Conservation (phyloP, 1,284 basidiomycete species). For the Ceratobasidium sp. region DNA sequence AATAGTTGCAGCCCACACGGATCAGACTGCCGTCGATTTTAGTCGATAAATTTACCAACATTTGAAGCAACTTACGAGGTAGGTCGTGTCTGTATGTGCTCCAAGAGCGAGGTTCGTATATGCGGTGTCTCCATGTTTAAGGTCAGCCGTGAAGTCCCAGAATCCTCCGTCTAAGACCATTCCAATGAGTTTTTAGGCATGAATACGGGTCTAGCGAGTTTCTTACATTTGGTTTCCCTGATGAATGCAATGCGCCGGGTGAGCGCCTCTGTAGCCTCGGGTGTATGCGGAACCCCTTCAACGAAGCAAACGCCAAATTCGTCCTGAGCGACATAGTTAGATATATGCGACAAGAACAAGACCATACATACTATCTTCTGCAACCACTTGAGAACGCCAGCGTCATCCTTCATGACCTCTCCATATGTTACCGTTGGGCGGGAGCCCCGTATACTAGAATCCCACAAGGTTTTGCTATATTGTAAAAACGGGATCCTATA, state of each 20-base stretch:
- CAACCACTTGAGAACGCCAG: slow-evolving; percentile 85
- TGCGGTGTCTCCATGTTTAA: slow-evolving; percentile 90
- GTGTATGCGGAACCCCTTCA: slow-evolving; percentile 81
- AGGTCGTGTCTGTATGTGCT: slow-evolving; percentile 97
- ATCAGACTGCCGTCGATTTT: slow-evolving; percentile 72
- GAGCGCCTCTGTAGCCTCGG: slow-evolving; percentile 87
- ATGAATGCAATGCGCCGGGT: slow-evolving; percentile 87
- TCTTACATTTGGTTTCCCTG: slow-evolving; percentile 90
- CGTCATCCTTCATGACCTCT: slow-evolving; percentile 79
- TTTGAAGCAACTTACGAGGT: slow-evolving; percentile 72
- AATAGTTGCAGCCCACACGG: slow-evolving; percentile 95
- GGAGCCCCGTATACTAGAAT: slow-evolving; percentile 77
- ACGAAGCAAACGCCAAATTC: slow-evolving; percentile 92
- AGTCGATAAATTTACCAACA: background rate
- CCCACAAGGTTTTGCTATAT: slow-evolving; percentile 83
- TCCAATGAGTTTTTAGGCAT: background rate
- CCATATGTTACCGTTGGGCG: slow-evolving; percentile 84
- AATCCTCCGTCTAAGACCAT: slow-evolving; percentile 81
- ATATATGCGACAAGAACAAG: background rate
- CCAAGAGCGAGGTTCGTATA: slow-evolving; percentile 91
- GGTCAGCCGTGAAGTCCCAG: slow-evolving; percentile 97
- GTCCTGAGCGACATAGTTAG: slow-evolving; percentile 64
- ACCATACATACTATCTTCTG: slow-evolving; percentile 77
- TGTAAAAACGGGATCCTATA: slow-evolving; percentile 9
- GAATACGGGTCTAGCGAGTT: background rate